Evolutionary conservation across 345 rosid species (phyloP).

Genomic region (Mallotus nudiflorus): DNA sequence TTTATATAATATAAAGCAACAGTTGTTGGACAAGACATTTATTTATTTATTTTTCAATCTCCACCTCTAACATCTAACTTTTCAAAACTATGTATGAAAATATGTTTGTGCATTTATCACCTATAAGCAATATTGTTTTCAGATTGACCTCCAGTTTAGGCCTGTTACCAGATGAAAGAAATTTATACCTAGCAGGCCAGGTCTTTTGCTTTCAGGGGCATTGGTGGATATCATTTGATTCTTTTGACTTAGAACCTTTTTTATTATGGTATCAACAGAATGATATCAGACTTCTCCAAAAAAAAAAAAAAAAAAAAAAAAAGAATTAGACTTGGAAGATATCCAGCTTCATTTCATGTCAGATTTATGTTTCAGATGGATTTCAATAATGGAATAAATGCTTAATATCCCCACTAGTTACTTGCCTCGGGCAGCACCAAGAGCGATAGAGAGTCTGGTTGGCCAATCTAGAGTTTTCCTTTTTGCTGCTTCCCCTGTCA

Average conservation of each 20-base stretch:
- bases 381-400: background rate
- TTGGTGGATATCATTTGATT: background rate
- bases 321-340: too few species aligned
- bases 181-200: too few species aligned
- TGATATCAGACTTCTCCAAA: background rate
- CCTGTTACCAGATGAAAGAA: too few species aligned
- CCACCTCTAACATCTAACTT: too few species aligned
- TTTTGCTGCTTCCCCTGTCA: conserved; percentile 62
- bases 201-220: background rate
- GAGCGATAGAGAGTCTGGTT: conserved; percentile 66
- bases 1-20: too few species aligned
- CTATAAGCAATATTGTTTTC: too few species aligned
- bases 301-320: too few species aligned
- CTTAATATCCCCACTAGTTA: background rate
- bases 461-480: conserved; percentile 73
- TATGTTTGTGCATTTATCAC: too few species aligned
- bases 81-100: too few species aligned
- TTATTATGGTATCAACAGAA: background rate
- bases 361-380: background rate
- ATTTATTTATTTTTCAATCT: too few species aligned
- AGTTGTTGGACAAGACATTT: too few species aligned
- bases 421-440: conserved; percentile 71
- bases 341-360: background rate
- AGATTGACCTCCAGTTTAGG: too few species aligned
- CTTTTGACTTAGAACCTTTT: background rate